Percentiles rank a stretch among this genome's conserved stretches.
Conservation (phyloP, 2,329 filamentous ascomycete species). For the Aspergillus hiratsukae region DNA sequence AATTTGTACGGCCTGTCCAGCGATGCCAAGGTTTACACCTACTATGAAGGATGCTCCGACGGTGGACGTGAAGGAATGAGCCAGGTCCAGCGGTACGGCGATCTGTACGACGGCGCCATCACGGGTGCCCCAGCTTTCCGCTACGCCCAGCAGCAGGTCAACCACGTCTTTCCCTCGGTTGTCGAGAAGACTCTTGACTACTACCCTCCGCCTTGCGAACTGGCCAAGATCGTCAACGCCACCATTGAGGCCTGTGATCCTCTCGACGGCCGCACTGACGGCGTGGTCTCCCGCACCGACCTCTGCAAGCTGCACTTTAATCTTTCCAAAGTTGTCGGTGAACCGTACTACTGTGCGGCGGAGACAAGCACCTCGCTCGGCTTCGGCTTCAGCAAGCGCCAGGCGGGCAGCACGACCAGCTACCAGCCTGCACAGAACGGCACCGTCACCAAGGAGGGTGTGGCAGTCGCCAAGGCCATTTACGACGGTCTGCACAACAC, state of each 20-base stretch:
- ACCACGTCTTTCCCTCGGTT: conserved; percentile 37
- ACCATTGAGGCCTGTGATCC: conserved; percentile 54
- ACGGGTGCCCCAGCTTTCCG: conserved; percentile 47
- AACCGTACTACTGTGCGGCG: conserved; percentile 42
- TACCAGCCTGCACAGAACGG: conserved; percentile 29
- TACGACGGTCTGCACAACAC: conserved; percentile 39
- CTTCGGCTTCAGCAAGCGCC: conserved; percentile 26
- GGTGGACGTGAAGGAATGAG: conserved; percentile 52
- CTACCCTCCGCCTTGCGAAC: conserved; percentile 36
- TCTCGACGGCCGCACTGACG: conserved; percentile 52
- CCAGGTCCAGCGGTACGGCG: conserved; percentile 49
- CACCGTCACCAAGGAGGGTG: conserved; percentile 22
- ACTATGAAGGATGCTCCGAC: conserved; percentile 54
- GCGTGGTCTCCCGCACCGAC: conserved; percentile 49
- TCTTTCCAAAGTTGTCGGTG: conserved; percentile 44
- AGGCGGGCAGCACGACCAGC: conserved; percentile 16
- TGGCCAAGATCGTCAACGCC: conserved; percentile 43
- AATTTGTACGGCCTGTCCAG: conserved; percentile 37
- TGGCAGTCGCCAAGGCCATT: conserved; percentile 33
- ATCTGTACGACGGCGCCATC: conserved; percentile 46
- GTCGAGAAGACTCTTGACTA: conserved; percentile 41
- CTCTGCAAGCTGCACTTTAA: conserved; percentile 47
- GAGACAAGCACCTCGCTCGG: conserved; percentile 23
- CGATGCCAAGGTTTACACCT: conserved; percentile 34
- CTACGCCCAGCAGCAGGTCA: conserved; percentile 41